Percentiles rank a stretch among this genome's conserved stretches.
Evolutionary conservation across 1,139 yeast genomes (phyloP).

Genomic region (Pneumocystis sp.): DNA sequence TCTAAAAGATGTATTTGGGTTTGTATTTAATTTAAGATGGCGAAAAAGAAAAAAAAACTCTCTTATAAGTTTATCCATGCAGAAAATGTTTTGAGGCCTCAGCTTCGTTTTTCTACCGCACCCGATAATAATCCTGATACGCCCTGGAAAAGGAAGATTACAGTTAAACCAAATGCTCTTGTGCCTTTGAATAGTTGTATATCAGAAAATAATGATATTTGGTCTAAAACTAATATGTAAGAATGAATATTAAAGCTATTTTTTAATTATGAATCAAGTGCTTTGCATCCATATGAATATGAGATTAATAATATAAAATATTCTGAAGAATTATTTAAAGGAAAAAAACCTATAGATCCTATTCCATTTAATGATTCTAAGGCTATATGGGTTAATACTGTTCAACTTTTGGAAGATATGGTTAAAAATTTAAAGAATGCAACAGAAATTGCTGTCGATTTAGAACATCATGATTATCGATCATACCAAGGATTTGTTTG

Average conservation of each 20-base stretch:
- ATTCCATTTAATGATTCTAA: constrained; percentile 51
- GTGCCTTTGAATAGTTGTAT: constrained; percentile 33
- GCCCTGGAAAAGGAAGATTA: constrained; percentile 49
- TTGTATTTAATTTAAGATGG: constrained; percentile 1
- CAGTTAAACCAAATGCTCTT: constrained; percentile 55
- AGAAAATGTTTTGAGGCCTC: constrained; percentile 54
- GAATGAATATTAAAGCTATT: not conserved
- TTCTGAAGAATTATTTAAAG: constrained; percentile 41
- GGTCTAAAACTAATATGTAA: not conserved
- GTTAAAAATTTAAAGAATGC: constrained; percentile 35
- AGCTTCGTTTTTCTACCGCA: constrained; percentile 38
- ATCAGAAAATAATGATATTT: not conserved
- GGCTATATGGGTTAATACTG: constrained; percentile 60
- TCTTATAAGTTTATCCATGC: constrained; percentile 18
- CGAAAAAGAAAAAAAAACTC: constrained; percentile 8
- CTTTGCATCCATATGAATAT: constrained; percentile 63
- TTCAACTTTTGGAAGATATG: constrained; percentile 40
- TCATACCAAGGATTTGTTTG: constrained; percentile 83
- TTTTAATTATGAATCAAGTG: constrained; percentile 4
- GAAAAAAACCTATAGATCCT: constrained; percentile 39
- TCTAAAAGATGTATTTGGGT: not conserved
- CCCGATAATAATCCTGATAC: constrained; percentile 53
- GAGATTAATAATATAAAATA: constrained; percentile 65
- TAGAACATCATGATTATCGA: constrained; percentile 90
- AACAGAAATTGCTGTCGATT: constrained; percentile 77